Percentiles rank a stretch among this genome's conserved stretches.
Evolutionary conservation across 139 green algal species (phyloP).

Genomic region (Chlorella sp.): DNA sequence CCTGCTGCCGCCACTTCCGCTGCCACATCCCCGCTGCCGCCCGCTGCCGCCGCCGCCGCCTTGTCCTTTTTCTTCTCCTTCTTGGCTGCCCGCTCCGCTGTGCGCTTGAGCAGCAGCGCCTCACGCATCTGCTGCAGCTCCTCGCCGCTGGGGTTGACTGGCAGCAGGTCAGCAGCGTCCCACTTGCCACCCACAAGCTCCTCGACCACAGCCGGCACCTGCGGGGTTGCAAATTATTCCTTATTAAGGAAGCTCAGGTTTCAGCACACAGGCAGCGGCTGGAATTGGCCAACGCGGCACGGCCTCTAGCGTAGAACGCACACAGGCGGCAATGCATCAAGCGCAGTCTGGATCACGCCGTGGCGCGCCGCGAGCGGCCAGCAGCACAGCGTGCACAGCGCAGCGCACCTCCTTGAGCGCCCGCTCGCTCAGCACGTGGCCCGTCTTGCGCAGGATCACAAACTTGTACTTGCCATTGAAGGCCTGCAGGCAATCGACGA

Average conservation of each 20-base stretch:
- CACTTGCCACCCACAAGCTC: conserved; percentile 57
- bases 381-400: no score
- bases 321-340: no score
- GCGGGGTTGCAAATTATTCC: neutral
- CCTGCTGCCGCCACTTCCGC: neutral
- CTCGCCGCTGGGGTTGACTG: conserved; percentile 61
- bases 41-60: neutral
- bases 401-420: conserved; percentile 81
- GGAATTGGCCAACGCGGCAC: no score
- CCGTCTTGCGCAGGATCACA: conserved; percentile 53
- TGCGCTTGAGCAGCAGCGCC: conserved; percentile 43
- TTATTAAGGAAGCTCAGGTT: neutral
- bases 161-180: conserved; percentile 53
- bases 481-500: neutral
- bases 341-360: no score
- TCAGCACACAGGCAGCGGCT: no score
- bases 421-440: conserved; percentile 80
- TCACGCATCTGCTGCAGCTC: conserved; percentile 57
- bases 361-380: no score
- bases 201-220: conserved; percentile 55
- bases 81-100: conserved; percentile 36
- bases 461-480: conserved; percentile 77
- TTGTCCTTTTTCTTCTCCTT: conserved; percentile 31
- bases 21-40: neutral
- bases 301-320: no score